phyloP scores from a whole-genome alignment of 805 yeast genomes.

The Brettanomyces anomalus region DNA sequence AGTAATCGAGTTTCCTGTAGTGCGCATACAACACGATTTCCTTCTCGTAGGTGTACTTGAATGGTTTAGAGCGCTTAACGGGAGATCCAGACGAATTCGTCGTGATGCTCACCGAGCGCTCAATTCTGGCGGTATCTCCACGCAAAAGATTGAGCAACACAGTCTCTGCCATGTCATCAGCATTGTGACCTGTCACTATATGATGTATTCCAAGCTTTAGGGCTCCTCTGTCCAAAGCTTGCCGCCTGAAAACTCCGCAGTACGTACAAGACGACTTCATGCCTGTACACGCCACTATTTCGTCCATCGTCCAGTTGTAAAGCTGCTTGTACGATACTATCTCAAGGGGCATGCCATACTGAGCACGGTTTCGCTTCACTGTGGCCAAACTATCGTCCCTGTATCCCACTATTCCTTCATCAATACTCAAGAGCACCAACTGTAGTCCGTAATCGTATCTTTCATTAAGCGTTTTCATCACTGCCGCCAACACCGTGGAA shows the following conservation, averaged over 20 bases:
- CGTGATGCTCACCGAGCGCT: constrained; percentile 76
- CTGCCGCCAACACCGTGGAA: constrained; percentile 87
- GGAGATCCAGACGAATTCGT: constrained; percentile 83
- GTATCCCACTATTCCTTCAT: constrained; percentile 96
- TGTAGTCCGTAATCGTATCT: constrained; percentile 82
- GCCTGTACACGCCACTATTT: constrained; percentile 90
- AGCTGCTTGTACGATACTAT: constrained; percentile 73
- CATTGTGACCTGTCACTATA: constrained; percentile 97
- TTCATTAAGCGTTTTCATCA: constrained; percentile 80
- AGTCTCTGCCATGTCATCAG: constrained; percentile 99
- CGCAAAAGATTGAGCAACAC: constrained; percentile 88
- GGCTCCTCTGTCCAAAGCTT: constrained; percentile 95
- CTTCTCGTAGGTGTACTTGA: constrained; percentile 92
- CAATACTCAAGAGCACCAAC: constrained; percentile 75
- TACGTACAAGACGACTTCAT: constrained; percentile 92
- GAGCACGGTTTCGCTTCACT: constrained; percentile 84
- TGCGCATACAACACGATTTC: constrained; percentile 97
- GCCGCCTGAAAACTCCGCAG: constrained; percentile 95
- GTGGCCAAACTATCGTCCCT: constrained; percentile 96
- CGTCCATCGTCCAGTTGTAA: constrained; percentile 98
- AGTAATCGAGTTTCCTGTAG: constrained; percentile 88
- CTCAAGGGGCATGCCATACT: constrained; percentile 36
- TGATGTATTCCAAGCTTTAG: constrained; percentile 75
- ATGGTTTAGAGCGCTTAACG: constrained; percentile 88
- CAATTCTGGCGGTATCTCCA: constrained; percentile 94